Evolutionary conservation across 208 protist species (phyloP), one percentile per base, ranked within the genome.

Genomic region (Leishmania tropica): DNA sequence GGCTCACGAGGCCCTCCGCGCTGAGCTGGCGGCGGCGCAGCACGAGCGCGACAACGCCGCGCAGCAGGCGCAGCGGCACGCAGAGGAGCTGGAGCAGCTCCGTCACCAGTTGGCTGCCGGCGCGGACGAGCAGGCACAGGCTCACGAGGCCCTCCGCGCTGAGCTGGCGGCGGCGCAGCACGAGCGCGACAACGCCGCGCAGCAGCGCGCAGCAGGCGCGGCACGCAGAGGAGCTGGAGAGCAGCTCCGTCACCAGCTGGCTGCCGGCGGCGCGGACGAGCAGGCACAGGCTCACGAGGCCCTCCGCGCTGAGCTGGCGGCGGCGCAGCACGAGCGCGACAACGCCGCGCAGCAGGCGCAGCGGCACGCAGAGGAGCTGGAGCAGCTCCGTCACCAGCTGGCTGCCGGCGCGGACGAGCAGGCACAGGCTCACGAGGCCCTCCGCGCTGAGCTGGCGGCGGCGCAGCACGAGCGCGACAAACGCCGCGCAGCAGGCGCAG

Each of bases 171-270:
- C 56, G 3, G 56, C 56, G 6, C 21, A 62, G 24, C 24, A 10
- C 21, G 56, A 62, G 17, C 56, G 56, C 24, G 56, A 62, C 56
- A n/a, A 62, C 56, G 56, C 56, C 21, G 21, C 10, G 19, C 37
- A 73, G 68, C 21, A 51, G 21, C n/a, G 45, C 40, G 8, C 40
- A 73, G n/a, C n/a, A n/a, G n/a, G n/a, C n/a, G 42, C 40, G 13
- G 56, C 56, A 62, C 56, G 56, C 56, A 6, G n/a, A 37, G 17
- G 79, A 78, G 24, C 17, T 83, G 45, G n/a, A n/a, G 60, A 56
- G 31, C 11, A 7, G 4, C 15, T 73, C 19, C 51, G 42, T 0
- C 62, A 37, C 62, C n/a, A 13, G 58, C 31, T 31, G n/a, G 70
- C 70, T 11, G 35, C 70, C n/a, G n/a, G n/a, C 51, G 13, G 51